Percentiles rank a stretch among this genome's conserved stretches.
Conservation (phyloP, 441 rosid genomes). For the Rhodomyrtus psidioides region DNA sequence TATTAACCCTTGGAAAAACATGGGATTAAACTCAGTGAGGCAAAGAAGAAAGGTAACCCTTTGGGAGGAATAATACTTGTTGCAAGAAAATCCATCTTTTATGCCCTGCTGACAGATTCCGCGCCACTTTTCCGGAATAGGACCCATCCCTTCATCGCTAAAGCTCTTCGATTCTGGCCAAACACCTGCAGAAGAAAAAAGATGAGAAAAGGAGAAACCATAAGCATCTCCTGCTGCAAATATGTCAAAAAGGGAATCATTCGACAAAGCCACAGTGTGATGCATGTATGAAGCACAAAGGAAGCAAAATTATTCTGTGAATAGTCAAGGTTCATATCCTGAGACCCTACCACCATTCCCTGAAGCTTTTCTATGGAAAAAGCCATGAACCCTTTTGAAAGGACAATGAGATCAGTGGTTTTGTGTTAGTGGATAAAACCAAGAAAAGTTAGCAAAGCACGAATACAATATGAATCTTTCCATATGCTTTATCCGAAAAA, state of each 20-base stretch:
- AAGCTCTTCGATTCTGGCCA: constrained; percentile 67
- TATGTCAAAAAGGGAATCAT: neutral
- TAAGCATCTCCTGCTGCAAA: neutral
- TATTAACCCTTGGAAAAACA: neutral
- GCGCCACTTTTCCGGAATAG: constrained; percentile 42
- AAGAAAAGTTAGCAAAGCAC: neutral
- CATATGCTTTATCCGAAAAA: neutral
- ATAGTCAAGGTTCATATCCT: neutral
- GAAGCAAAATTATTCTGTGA: neutral
- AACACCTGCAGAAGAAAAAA: constrained; percentile 24
- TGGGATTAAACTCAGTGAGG: neutral
- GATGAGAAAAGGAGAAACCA: neutral
- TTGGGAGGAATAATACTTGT: constrained; percentile 20
- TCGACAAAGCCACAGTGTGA: neutral
- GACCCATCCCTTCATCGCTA: constrained; percentile 38
- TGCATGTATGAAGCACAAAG: neutral
- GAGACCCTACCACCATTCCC: neutral
- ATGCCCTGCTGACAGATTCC: constrained; percentile 33
- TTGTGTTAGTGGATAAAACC: neutral
- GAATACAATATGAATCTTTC: neutral
- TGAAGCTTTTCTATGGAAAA: neutral
- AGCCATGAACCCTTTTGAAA: neutral
- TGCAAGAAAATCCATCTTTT: constrained; percentile 23
- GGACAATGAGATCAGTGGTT: neutral
- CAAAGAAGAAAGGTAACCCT: neutral